phyloP scores from a whole-genome alignment of 1,284 basidiomycete genomes.

The Ceratobasidium sp. region DNA sequence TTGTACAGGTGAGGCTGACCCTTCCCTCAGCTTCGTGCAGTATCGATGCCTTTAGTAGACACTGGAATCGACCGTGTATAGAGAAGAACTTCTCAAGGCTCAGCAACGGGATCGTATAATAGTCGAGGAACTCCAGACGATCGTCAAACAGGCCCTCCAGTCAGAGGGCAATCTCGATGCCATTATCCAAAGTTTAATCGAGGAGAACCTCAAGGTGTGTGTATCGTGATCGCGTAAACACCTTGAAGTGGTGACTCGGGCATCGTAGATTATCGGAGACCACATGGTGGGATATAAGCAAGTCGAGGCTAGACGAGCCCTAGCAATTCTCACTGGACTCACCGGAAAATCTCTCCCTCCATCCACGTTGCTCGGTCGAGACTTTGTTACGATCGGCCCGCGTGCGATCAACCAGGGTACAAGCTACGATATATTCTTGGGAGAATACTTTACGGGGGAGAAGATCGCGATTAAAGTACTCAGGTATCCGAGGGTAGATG shows the following conservation, averaged over 20 bases:
- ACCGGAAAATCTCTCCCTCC: slow-evolving; percentile 36
- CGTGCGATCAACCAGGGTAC: slow-evolving; percentile 22
- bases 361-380: slow-evolving; percentile 10
- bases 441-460: slow-evolving; percentile 45
- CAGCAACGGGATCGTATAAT: slow-evolving; percentile 2
- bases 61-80: slow-evolving; percentile 12
- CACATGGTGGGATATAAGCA: background rate
- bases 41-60: background rate
- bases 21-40: background rate
- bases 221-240: background rate
- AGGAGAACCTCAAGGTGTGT: slow-evolving; percentile 33
- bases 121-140: background rate
- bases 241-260: background rate
- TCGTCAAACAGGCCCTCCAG: background rate
- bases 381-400: slow-evolving; percentile 31
- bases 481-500: slow-evolving; percentile 23
- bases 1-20: background rate
- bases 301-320: slow-evolving; percentile 8
- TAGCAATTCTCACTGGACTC: slow-evolving; percentile 23
- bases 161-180: background rate
- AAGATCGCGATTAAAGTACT: slow-evolving; percentile 40
- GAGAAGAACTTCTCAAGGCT: slow-evolving; percentile 17
- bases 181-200: background rate
- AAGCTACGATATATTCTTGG: slow-evolving; percentile 33
- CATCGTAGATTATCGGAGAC: slow-evolving; percentile 30